Conservation (phyloP, 306 rosid species). For the Sechiopsis laciniata region DNA sequence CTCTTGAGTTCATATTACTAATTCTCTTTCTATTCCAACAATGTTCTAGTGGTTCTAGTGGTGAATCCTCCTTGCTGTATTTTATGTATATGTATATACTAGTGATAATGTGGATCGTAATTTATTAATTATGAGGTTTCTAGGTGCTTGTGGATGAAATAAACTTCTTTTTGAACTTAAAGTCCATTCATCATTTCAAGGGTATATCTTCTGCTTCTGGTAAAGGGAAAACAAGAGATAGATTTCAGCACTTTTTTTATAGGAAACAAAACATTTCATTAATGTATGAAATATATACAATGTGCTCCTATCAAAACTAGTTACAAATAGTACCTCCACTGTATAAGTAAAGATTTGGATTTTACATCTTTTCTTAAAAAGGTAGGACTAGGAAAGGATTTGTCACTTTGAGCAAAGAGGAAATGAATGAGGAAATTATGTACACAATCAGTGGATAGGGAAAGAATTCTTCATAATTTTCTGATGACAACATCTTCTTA, state of each 20-base stretch:
- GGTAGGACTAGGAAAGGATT: neutral
- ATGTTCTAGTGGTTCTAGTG: too few relatives aligned
- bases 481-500: neutral
- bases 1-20: neutral
- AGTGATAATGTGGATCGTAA: too few relatives aligned
- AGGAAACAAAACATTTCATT: too few relatives aligned
- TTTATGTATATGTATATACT: too few relatives aligned
- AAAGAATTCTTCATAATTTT: neutral
- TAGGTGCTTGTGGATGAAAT: too few relatives aligned
- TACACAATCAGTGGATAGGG: neutral
- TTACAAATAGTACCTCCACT: too few relatives aligned
- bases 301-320: too few relatives aligned
- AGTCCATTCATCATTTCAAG: neutral
- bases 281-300: too few relatives aligned
- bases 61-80: too few relatives aligned
- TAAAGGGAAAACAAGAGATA: too few relatives aligned
- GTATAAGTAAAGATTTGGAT: neutral
- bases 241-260: neutral
- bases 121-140: too few relatives aligned
- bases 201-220: neutral
- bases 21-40: neutral
- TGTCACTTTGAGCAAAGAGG: constrained; percentile 4
- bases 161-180: too few relatives aligned
- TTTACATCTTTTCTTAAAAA: neutral
- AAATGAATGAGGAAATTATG: neutral